Evolutionary conservation across 2,329 filamentous ascomycete species (phyloP).

Genomic region (Fusarium pseudonygamai): DNA sequence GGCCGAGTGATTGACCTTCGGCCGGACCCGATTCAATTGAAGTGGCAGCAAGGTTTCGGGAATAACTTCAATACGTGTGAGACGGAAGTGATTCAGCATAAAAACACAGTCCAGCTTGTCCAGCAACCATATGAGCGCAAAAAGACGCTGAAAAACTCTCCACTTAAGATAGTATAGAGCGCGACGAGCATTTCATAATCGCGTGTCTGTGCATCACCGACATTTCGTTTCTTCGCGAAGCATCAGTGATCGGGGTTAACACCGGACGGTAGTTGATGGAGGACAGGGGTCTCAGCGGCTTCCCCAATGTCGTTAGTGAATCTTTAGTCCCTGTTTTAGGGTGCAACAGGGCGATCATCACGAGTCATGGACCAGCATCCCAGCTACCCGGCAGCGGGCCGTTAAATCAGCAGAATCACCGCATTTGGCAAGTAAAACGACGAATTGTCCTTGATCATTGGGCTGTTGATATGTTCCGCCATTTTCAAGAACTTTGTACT

Average conservation of each 20-base stretch:
- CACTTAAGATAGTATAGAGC: too few species aligned
- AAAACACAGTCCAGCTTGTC: too few species aligned
- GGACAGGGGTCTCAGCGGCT: neutral
- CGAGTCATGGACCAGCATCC: neutral
- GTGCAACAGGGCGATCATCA: neutral
- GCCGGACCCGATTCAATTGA: neutral
- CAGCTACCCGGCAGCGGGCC: neutral
- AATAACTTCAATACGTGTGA: neutral
- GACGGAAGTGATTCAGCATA: neutral
- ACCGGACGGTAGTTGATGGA: neutral
- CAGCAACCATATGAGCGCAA: too few species aligned
- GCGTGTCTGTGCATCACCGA: fast-evolving
- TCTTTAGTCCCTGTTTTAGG: neutral
- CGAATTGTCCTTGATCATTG: fast-evolving
- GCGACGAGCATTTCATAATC: neutral
- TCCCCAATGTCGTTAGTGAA: neutral
- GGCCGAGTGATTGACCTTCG: neutral
- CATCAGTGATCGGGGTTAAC: neutral
- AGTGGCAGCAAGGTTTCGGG: neutral
- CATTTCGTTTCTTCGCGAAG: neutral
- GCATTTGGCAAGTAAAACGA: fast-evolving
- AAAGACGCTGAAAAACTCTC: too few species aligned
- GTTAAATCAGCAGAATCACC: neutral
- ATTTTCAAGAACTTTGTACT: too few species aligned
- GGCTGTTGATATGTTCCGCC: fast-evolving